Conservation (phyloP, 306 rosid genomes). For the Medicago truncatula region DNA sequence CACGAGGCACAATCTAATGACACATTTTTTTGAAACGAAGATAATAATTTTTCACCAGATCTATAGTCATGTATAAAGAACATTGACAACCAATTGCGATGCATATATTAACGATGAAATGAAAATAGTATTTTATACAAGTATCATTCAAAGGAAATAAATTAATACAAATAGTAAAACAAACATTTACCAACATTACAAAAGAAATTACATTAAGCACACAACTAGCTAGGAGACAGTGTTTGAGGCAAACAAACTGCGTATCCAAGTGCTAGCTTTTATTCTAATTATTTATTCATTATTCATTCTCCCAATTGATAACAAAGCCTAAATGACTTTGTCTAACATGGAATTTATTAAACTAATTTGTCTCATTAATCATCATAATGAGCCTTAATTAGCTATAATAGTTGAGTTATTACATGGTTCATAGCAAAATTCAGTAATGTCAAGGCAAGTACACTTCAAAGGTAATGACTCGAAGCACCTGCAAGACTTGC, state of each 20-base stretch:
- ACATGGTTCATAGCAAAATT: conserved; percentile 15
- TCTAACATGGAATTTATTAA: background rate
- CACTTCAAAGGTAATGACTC: background rate
- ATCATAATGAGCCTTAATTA: background rate
- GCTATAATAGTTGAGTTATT: background rate
- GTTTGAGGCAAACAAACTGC: background rate
- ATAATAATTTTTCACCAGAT: too few species aligned
- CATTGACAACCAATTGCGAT: too few species aligned
- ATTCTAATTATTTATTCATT: background rate
- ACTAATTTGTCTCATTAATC: background rate
- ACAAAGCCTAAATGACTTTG: conserved; percentile 17
- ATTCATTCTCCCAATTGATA: background rate
- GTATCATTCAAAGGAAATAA: too few species aligned
- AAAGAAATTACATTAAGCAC: background rate
- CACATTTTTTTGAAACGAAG: too few species aligned
- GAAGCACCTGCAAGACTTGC: background rate
- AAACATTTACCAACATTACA: background rate
- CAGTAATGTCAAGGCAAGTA: background rate
- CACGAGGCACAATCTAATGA: too few species aligned
- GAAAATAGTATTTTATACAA: too few species aligned
- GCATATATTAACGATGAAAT: too few species aligned
- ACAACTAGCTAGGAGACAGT: background rate
- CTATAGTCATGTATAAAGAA: too few species aligned
- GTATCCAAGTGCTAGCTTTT: background rate
- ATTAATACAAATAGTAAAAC: too few species aligned